Evolutionary conservation across 768 basidiomycete species (phyloP).

Genomic region (Coprinopsis cinerea): DNA sequence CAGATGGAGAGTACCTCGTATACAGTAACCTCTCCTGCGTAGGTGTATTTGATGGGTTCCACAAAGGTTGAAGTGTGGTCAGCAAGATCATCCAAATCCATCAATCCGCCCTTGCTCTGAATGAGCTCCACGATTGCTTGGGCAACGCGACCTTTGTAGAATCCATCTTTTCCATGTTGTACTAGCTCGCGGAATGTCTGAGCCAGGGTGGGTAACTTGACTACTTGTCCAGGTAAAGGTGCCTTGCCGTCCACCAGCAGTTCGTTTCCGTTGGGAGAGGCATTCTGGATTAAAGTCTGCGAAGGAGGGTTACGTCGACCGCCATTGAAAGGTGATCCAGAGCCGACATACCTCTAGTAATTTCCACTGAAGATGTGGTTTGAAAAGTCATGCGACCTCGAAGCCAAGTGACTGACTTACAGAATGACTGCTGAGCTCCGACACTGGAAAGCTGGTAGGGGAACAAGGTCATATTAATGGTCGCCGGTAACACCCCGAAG

Average conservation of each 20-base stretch:
- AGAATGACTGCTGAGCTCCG: constrained; percentile 65
- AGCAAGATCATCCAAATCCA: constrained; percentile 93
- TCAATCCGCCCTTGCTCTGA: constrained; percentile 81
- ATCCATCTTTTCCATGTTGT: constrained; percentile 82
- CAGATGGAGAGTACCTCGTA: constrained; percentile 61
- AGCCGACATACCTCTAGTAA: constrained; percentile 43
- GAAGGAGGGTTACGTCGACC: too few relatives aligned
- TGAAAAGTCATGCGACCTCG: too few relatives aligned
- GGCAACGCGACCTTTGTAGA: constrained; percentile 89
- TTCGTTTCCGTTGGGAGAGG: constrained; percentile 80
- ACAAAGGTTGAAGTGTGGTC: constrained; percentile 73
- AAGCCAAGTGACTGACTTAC: constrained; percentile 35
- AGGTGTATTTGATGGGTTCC: constrained; percentile 89
- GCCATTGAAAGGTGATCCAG: too few relatives aligned
- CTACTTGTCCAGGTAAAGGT: constrained; percentile 80
- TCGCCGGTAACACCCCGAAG: not conserved
- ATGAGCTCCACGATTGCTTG: constrained; percentile 85
- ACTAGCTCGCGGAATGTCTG: constrained; percentile 78
- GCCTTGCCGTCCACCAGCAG: constrained; percentile 84
- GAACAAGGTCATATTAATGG: not conserved
- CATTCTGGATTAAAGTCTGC: constrained; percentile 53
- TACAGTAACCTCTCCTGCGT: constrained; percentile 76
- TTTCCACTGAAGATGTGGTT: constrained; percentile 54
- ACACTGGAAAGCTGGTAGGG: constrained; percentile 69
- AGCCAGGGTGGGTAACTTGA: constrained; percentile 77